Percentiles rank a stretch among this genome's conserved stretches.
Evolutionary conservation across 2,329 filamentous ascomycete species (phyloP).

Genomic region (Neurospora sp.): DNA sequence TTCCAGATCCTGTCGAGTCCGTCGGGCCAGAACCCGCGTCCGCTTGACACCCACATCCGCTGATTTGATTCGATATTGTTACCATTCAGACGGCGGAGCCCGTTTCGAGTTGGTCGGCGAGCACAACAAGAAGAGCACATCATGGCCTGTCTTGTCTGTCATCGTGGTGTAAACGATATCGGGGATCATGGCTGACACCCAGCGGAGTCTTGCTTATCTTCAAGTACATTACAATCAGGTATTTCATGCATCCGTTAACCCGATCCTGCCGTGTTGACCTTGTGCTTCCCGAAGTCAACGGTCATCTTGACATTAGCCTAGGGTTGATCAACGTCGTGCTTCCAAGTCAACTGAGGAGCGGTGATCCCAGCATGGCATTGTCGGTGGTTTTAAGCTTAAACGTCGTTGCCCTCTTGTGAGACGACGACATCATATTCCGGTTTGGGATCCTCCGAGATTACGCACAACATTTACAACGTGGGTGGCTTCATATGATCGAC

Average conservation of each 20-base stretch:
- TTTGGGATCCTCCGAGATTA: not conserved
- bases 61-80: not conserved
- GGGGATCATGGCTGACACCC: not conserved
- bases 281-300: not conserved
- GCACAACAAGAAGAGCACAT: not conserved
- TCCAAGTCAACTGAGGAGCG: not conserved
- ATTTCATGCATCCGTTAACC: not conserved
- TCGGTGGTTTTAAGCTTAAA: not conserved
- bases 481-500: not conserved
- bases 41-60: not conserved
- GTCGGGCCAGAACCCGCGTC: not conserved
- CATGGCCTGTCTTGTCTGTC: not conserved
- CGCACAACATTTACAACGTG: not conserved
- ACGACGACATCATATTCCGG: not conserved
- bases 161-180: not conserved
- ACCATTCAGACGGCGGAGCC: not conserved
- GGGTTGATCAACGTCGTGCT: not conserved
- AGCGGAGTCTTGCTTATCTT: not conserved
- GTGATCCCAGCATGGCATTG: not conserved
- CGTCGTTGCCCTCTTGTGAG: not conserved
- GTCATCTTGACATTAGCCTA: not conserved
- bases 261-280: not conserved
- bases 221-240: not conserved
- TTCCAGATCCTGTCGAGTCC: not conserved
- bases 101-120: not conserved